Percentiles rank a stretch among this genome's conserved stretches.
phyloP scores from a whole-genome alignment of 164 flowering plant species.

The Macadamia integrifolia region DNA sequence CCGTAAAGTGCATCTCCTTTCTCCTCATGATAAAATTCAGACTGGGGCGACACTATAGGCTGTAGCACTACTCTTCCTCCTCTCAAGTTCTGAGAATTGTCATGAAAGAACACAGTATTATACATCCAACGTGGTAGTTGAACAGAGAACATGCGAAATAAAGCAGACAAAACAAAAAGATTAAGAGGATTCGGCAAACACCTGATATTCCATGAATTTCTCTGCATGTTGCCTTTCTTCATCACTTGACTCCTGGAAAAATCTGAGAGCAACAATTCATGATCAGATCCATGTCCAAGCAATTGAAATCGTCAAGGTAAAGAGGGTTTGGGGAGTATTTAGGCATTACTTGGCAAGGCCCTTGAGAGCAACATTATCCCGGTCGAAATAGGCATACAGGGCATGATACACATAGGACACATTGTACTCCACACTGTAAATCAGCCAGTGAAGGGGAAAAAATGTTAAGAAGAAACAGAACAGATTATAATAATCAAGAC shows the following conservation, averaged over 20 bases:
- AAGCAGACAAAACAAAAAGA: background rate
- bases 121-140: background rate
- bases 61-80: conserved; percentile 85
- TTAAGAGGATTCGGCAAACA: conserved; percentile 6
- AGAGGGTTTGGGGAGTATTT: background rate
- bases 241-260: conserved; percentile 83
- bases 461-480: background rate
- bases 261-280: conserved; percentile 29
- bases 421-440: conserved; percentile 86
- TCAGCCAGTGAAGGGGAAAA: background rate
- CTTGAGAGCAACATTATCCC: conserved; percentile 89
- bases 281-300: background rate
- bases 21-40: conserved; percentile 76
- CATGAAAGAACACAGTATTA: background rate
- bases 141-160: background rate
- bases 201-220: conserved; percentile 95
- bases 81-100: conserved; percentile 57
- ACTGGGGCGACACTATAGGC: conserved; percentile 59
- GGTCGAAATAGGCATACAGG: conserved; percentile 87
- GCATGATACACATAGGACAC: conserved; percentile 93
- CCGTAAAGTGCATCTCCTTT: conserved; percentile 93
- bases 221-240: conserved; percentile 95
- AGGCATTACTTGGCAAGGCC: conserved; percentile 77
- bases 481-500: background rate
- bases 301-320: background rate